phyloP scores from a whole-genome alignment of 176 grass and related monocot species.

The Triticum urartu region DNA sequence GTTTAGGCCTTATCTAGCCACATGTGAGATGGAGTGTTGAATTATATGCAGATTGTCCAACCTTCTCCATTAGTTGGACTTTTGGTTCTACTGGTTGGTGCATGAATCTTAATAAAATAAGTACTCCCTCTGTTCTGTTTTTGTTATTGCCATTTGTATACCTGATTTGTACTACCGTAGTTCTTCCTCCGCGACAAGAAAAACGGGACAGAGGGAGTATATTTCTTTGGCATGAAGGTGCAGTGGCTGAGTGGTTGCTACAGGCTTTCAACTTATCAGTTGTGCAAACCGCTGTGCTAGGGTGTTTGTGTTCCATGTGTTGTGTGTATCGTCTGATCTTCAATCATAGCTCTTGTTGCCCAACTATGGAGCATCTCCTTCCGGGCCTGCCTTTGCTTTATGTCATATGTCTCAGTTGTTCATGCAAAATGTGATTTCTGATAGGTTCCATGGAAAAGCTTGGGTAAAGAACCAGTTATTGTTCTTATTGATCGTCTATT shows the following conservation, averaged over 20 bases:
- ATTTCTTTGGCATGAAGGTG: not conserved
- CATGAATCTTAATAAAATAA: not conserved
- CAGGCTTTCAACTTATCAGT: not conserved
- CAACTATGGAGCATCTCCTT: not conserved
- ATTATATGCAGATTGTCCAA: not conserved
- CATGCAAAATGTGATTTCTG: constrained; percentile 35
- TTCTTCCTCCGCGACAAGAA: not conserved
- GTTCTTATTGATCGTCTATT: constrained; percentile 91
- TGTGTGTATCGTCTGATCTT: not conserved
- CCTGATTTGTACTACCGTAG: not conserved
- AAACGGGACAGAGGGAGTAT: not conserved
- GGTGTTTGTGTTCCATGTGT: not conserved
- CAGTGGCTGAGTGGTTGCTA: not conserved
- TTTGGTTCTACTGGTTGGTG: not conserved
- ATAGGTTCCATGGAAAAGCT: constrained; percentile 96
- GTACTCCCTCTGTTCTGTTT: not conserved
- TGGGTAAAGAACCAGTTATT: constrained; percentile 97
- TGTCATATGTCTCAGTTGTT: constrained; percentile 23
- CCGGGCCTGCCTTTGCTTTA: constrained; percentile 17
- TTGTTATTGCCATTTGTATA: not conserved
- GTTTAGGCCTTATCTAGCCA: not conserved
- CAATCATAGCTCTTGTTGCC: not conserved
- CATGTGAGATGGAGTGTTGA: not conserved
- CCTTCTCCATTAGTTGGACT: not conserved
- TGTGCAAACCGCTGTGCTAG: not conserved